Conservation (phyloP, 192 early-diverging fungal species). For the Gigaspora rosea region DNA sequence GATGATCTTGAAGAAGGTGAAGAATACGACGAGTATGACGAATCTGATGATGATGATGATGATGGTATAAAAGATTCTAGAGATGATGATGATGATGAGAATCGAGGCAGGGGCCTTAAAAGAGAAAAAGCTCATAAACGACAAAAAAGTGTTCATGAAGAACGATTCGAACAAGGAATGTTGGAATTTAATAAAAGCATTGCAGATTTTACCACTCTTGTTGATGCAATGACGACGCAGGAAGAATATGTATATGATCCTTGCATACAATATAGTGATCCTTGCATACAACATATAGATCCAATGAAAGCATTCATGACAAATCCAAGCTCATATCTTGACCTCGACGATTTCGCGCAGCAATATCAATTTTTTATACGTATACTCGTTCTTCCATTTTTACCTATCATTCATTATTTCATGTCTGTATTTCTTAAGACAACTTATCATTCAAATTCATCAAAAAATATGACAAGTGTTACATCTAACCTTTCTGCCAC, state of each 20-base stretch:
- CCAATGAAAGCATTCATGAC: no score
- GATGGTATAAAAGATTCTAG: background rate
- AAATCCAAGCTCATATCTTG: no score
- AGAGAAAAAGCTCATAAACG: background rate
- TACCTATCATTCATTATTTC: no score
- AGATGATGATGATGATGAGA: background rate
- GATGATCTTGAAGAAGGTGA: slow-evolving; percentile 31
- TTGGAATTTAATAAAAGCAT: background rate
- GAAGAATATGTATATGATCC: background rate
- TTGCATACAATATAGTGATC: no score
- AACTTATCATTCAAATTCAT: no score
- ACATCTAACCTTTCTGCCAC: no score
- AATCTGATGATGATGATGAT: background rate
- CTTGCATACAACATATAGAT: no score
- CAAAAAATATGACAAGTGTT: no score
- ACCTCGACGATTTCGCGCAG: no score
- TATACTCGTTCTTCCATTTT: no score
- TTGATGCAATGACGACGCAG: slow-evolving; percentile 5
- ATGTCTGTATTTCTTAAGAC: no score
- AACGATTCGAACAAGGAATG: background rate
- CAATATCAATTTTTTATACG: no score
- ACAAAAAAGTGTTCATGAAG: slow-evolving; percentile 3
- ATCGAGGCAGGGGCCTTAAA: background rate
- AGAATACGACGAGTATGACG: background rate
- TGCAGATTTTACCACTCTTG: background rate